Evolutionary conservation across 768 basidiomycete species (phyloP).

Genomic region (Psilocybe subaeruginosa): DNA sequence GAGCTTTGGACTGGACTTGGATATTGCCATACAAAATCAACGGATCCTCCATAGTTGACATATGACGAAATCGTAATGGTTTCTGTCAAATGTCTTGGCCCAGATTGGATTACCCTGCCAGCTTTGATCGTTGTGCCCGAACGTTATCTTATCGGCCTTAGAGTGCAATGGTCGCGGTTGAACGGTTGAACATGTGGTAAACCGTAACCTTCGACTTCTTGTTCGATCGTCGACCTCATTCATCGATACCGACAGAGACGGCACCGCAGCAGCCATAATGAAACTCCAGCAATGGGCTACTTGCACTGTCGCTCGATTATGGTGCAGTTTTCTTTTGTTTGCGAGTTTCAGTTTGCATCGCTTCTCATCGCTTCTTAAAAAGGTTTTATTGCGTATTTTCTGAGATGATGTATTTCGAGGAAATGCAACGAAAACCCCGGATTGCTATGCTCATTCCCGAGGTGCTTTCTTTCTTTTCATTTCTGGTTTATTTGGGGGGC

Average conservation of each 20-base stretch:
- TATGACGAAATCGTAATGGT: neutral
- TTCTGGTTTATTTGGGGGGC: neutral
- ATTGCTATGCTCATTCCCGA: too few relatives aligned
- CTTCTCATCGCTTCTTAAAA: neutral
- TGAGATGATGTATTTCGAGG: neutral
- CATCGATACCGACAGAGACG: neutral
- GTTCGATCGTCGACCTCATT: neutral
- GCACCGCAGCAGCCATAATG: neutral
- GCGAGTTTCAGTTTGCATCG: neutral
- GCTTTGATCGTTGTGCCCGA: neutral
- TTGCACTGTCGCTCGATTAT: neutral
- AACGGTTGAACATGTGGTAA: neutral
- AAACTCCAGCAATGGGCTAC: neutral
- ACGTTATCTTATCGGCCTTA: neutral
- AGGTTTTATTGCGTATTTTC: neutral
- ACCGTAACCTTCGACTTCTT: neutral
- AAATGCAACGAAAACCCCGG: neutral
- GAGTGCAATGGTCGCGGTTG: neutral
- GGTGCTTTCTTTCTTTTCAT: neutral
- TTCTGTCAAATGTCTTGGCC: neutral
- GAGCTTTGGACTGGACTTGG: neutral
- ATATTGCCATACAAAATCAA: too few relatives aligned
- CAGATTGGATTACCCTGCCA: neutral
- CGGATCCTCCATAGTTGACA: neutral
- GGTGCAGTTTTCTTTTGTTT: neutral